A percentile compares a stretch with the other conserved stretches of the same genome.
Conservation (phyloP, 1,284 basidiomycete species). For the Tranzscheliella williamsii region DNA sequence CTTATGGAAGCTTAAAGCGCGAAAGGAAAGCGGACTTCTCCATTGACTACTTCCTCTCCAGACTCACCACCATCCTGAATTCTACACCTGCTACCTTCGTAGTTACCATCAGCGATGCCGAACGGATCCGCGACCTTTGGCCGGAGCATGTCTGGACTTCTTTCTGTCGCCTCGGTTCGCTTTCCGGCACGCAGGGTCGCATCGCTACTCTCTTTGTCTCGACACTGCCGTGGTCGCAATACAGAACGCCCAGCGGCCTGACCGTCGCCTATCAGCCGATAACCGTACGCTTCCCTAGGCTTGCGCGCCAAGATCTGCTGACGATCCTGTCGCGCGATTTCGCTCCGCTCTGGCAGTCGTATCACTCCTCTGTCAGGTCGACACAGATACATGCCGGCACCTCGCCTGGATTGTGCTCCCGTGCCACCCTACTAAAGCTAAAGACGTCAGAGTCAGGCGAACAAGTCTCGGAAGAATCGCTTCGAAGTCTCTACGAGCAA, state of each 20-base stretch:
- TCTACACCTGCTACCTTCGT: conserved; percentile 11
- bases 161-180: conserved; percentile 36
- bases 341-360: conserved; percentile 14
- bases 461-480: conserved; percentile 3
- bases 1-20: neutral
- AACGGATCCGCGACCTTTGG: conserved; percentile 53
- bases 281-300: conserved; percentile 34
- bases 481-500: conserved; percentile 23
- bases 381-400: conserved; percentile 30
- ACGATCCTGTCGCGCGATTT: conserved; percentile 35
- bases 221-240: conserved; percentile 41
- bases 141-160: conserved; percentile 50
- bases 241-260: conserved; percentile 31
- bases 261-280: conserved; percentile 42
- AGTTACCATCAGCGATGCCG: conserved; percentile 44
- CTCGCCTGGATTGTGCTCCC: conserved; percentile 11
- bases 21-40: conserved; percentile 21
- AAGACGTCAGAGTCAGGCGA: conserved; percentile 5
- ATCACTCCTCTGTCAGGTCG: conserved; percentile 12
- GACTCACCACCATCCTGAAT: conserved; percentile 8
- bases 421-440: conserved; percentile 4
- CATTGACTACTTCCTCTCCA: conserved; percentile 32
- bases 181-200: conserved; percentile 21
- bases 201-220: conserved; percentile 40
- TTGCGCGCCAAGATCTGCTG: conserved; percentile 33